phyloP scores from a whole-genome alignment of 495 filamentous ascomycete genomes.

The Hypoxylon perforatum region DNA sequence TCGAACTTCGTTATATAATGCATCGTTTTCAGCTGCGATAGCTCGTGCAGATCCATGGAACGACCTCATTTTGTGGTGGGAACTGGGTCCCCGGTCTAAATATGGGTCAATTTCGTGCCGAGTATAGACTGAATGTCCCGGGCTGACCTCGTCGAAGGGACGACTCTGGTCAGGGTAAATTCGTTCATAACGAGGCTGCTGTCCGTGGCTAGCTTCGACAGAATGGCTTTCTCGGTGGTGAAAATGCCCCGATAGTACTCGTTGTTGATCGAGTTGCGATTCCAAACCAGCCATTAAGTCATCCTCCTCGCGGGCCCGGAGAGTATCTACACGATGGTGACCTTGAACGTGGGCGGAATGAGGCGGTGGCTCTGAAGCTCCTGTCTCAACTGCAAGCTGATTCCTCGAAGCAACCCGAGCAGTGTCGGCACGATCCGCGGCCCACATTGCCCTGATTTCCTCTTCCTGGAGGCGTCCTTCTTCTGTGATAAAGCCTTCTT shows the following conservation, averaged over 20 bases:
- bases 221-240: slow-evolving; percentile 1
- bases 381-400: neutral
- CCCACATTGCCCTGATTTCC: slow-evolving; percentile 47
- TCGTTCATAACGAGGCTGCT: neutral
- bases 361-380: neutral
- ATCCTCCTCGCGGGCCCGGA: slow-evolving; percentile 20
- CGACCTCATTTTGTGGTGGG: slow-evolving; percentile 18
- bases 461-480: slow-evolving; percentile 44
- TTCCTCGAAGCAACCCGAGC: slow-evolving; percentile 29
- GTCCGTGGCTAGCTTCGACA: neutral
- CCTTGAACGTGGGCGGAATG: slow-evolving; percentile 1
- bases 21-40: slow-evolving; percentile 28
- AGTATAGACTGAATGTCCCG: slow-evolving; percentile 8
- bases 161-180: neutral
- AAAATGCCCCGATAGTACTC: slow-evolving; percentile 13
- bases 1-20: slow-evolving; percentile 20
- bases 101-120: slow-evolving; percentile 9
- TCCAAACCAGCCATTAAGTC: slow-evolving; percentile 43
- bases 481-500: slow-evolving; percentile 33
- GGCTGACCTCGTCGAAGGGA: neutral
- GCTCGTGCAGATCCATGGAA: slow-evolving; percentile 30
- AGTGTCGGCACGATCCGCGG: slow-evolving; percentile 37
- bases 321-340: neutral
- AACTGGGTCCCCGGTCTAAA: slow-evolving; percentile 18
- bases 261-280: slow-evolving; percentile 37